A percentile compares a stretch with the other conserved stretches of the same genome.
These are phyloP conservation scores for Phytomonas sp. DNA, from an alignment of 208 protist species.

Conservation along the genomic window DNA sequence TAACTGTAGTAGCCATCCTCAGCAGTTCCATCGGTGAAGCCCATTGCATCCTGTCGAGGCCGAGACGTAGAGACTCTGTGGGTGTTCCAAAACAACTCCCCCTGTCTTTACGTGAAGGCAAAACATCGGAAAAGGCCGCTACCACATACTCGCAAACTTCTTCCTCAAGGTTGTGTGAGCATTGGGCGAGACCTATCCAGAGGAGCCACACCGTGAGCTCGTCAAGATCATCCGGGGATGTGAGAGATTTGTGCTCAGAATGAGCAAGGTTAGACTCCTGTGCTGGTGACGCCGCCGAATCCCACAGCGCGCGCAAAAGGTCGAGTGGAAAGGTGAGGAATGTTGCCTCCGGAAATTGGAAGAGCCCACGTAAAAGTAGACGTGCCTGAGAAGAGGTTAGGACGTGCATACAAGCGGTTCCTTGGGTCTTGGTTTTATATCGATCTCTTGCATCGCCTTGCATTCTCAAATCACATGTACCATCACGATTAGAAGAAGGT, in stretches of 20 bases:
- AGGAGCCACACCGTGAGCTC: background rate
- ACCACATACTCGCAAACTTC: background rate
- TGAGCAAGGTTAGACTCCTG: background rate
- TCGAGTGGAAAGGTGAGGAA: conserved; percentile 1
- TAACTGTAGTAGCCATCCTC: background rate
- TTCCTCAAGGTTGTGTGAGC: background rate
- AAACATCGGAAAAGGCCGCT: background rate
- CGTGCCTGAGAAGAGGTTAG: background rate
- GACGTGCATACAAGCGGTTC: background rate
- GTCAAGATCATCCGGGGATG: background rate
- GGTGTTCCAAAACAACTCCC: background rate
- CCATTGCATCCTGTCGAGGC: background rate
- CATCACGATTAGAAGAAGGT: background rate
- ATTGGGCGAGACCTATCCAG: background rate
- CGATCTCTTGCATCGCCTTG: background rate
- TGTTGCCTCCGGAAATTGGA: conserved; percentile 1
- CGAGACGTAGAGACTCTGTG: background rate
- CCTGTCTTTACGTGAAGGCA: background rate
- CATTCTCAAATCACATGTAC: background rate
- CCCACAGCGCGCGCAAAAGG: background rate
- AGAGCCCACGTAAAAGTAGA: background rate
- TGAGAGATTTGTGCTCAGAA: background rate
- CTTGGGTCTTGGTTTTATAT: background rate
- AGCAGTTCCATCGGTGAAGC: background rate
- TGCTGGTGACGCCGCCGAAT: background rate